Percentiles rank a stretch among this genome's conserved stretches.
phyloP scores from a whole-genome alignment of 2,329 filamentous ascomycete genomes.

The Xylariaceae sp. region DNA sequence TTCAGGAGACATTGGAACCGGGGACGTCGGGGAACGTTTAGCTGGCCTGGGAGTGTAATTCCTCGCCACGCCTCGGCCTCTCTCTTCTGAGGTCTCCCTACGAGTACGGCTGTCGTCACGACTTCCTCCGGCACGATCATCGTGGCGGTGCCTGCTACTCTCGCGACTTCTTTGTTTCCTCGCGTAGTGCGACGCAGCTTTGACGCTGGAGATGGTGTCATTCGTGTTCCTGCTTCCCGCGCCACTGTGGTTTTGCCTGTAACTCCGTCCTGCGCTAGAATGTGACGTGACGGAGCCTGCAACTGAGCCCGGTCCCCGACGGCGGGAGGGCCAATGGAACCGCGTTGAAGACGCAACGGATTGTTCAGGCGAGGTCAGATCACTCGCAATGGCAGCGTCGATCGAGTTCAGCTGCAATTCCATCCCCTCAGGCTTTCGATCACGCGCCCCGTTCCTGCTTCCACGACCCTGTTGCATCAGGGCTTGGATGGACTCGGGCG shows the following conservation, averaged over 20 bases:
- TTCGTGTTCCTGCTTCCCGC: conserved; percentile 56
- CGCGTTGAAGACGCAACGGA: conserved; percentile 49
- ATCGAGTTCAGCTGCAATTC: conserved; percentile 59
- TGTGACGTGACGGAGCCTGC: conserved; percentile 53
- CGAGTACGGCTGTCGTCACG: conserved; percentile 46
- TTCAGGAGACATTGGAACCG: conserved; percentile 89
- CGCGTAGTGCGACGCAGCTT: conserved; percentile 64
- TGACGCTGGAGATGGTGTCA: conserved; percentile 77
- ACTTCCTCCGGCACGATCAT: conserved; percentile 35
- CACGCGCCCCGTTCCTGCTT: conserved; percentile 65
- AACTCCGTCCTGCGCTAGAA: conserved; percentile 45
- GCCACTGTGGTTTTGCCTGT: conserved; percentile 42
- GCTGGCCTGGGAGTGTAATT: conserved; percentile 62
- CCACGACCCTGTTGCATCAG: conserved; percentile 55
- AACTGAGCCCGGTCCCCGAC: conserved; percentile 50
- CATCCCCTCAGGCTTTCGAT: conserved; percentile 68
- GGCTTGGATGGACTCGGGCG: conserved; percentile 56
- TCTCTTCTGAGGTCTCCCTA: conserved; percentile 57
- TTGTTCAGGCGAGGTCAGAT: conserved; percentile 52
- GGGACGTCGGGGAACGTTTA: conserved; percentile 86
- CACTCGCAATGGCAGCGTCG: conserved; percentile 44
- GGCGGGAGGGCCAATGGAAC: conserved; percentile 50
- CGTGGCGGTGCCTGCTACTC: conserved; percentile 43
- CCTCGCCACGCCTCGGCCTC: conserved; percentile 60
- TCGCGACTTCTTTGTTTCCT: conserved; percentile 51